phyloP scores from a whole-genome alignment of 441 rosid species.

The Populus hybrid region DNA sequence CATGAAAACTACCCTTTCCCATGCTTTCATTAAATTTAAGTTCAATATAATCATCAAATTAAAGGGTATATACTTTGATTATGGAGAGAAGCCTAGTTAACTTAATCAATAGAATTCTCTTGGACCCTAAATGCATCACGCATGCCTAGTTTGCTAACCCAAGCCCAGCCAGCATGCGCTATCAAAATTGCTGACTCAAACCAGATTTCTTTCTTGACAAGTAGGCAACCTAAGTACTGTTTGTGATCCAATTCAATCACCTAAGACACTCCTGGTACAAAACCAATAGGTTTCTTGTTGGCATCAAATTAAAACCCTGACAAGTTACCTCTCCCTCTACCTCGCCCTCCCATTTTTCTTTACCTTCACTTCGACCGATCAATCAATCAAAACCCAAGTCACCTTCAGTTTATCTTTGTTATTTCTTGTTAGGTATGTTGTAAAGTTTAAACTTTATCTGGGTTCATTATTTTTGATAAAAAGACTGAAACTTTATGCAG shows the following conservation, averaged over 20 bases:
- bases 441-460: slow-evolving; percentile 14
- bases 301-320: slow-evolving; percentile 20
- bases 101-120: not conserved
- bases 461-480: slow-evolving; percentile 2
- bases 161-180: not conserved
- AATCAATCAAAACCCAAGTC: slow-evolving; percentile 19
- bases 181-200: slow-evolving; percentile 1
- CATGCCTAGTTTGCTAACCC: not conserved
- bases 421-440: slow-evolving; percentile 43
- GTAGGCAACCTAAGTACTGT: slow-evolving; percentile 15
- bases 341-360: slow-evolving; percentile 3
- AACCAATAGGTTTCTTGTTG: slow-evolving; percentile 31
- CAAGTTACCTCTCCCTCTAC: too few relatives aligned
- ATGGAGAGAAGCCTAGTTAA: not conserved
- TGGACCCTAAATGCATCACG: not conserved
- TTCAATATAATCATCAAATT: too few relatives aligned
- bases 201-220: slow-evolving; percentile 20
- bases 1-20: not conserved
- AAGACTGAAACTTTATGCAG: slow-evolving; percentile 12
- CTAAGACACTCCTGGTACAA: not conserved
- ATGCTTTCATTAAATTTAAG: not conserved
- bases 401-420: slow-evolving; percentile 6
- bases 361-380: not conserved
- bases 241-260: not conserved
- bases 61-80: too few relatives aligned